Evolutionary conservation across 441 rosid species (phyloP), one percentile per base, ranked within the genome.

Genomic region (Jatropha multifida): DNA sequence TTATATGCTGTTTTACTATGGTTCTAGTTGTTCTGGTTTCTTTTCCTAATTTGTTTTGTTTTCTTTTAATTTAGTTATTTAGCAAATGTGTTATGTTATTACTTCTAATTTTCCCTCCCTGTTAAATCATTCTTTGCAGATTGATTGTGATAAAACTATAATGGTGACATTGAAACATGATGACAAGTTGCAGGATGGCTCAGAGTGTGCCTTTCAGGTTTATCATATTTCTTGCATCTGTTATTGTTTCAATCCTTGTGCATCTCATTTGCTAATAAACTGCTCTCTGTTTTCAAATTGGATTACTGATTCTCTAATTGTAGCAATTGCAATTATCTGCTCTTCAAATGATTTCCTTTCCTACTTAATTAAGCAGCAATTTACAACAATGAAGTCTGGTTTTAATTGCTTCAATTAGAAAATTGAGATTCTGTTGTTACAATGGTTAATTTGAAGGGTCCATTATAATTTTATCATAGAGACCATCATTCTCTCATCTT

Each of bases 91-190:
- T 58, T 15, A 48, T 15, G 40, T 49, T 3, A 3, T 46, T 48
- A 23, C 23, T 62, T 18, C 5, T 41, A 51, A 49, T 61, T n/a
- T 15, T 13, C 14, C 68, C 48, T 32, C 37, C 55, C 79, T 62
- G 70, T 73, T 32, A 73, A 78, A 18, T 14, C 38, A 40, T 65
- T 11, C 74, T 70, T 8, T 89, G 85, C 98, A 96, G 98, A 93
- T 93, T 84, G 99, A 97, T 80, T 94, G 98, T 81, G 97, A 94
- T 89, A 94, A 97, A 90, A 87, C 97, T 77, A 78, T 97, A 41
- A 81, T 94, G 97, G 99, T 97, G 79, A 89, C 96, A 32, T 82
- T 97, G 81, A 97, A 97, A 84, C 98, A 97, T 81, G 99, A 97
- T 81, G 98, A 97, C 79, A 94, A 94, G 82, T 82, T 97, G 80